These are phyloP conservation scores for Cryptococcus sp. DNA, from an alignment of 1,284 basidiomycete genomes.

Conservation along the genomic window DNA sequence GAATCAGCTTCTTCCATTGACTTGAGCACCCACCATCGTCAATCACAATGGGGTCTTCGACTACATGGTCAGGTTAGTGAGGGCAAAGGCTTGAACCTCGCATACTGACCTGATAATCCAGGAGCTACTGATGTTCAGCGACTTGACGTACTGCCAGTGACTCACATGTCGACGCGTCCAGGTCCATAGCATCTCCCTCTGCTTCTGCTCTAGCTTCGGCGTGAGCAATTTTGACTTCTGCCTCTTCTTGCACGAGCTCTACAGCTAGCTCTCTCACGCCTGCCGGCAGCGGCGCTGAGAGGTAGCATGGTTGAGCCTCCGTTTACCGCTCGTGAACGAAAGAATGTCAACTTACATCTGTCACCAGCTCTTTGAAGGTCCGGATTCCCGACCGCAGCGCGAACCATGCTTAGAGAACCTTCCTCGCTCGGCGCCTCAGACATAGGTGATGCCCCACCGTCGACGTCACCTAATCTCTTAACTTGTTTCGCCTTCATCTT, in stretches of 20 bases:
- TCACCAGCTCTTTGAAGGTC: not conserved
- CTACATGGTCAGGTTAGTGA: slow-evolving; percentile 3
- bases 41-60: not conserved
- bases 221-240: not conserved
- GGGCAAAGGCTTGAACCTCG: not conserved
- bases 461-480: slow-evolving; percentile 9
- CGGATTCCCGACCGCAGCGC: not conserved
- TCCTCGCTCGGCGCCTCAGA: not conserved
- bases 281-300: slow-evolving; percentile 11
- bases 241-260: slow-evolving; percentile 12
- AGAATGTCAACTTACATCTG: not conserved
- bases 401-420: not conserved
- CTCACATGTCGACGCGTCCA: slow-evolving; percentile 4
- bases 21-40: slow-evolving; percentile 6
- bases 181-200: not conserved
- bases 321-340: not conserved
- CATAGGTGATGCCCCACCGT: not conserved
- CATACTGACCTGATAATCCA: slow-evolving; percentile 2
- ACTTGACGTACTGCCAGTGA: not conserved
- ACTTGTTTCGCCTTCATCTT: slow-evolving; percentile 28
- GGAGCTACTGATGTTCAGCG: not conserved
- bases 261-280: slow-evolving; percentile 10
- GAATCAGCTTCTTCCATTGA: not conserved
- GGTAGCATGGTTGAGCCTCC: too few relatives aligned
- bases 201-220: not conserved